Evolutionary conservation across 257 asterid genomes (phyloP).

Genomic region (Solanum stenotomum): DNA sequence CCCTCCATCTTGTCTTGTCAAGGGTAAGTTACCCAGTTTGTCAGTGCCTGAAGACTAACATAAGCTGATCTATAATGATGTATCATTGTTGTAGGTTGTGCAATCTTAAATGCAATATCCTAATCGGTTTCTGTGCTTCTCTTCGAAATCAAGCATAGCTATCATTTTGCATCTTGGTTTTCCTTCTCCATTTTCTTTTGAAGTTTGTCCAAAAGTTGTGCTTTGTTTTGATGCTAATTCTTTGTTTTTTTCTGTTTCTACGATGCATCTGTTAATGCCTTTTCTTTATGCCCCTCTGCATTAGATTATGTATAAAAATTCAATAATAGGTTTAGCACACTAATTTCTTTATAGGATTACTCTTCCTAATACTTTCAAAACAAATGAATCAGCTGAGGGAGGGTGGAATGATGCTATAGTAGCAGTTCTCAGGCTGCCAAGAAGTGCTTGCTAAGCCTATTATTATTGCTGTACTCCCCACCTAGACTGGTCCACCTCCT

Average conservation of each 20-base stretch:
- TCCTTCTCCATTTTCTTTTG: background rate
- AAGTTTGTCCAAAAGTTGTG: background rate
- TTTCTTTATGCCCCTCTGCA: background rate
- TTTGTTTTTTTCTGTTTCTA: background rate
- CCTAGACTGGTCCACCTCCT: conserved; percentile 94
- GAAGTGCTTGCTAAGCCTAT: conserved; percentile 75
- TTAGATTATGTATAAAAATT: background rate
- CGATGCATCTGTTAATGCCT: background rate
- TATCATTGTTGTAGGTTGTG: too few relatives aligned
- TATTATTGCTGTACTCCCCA: conserved; percentile 54
- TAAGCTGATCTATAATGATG: too few relatives aligned
- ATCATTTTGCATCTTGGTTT: background rate
- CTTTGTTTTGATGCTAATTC: background rate
- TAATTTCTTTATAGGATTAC: too few relatives aligned
- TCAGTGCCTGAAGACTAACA: too few relatives aligned
- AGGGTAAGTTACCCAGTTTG: too few relatives aligned
- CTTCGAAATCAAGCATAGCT: background rate
- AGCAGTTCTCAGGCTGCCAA: conserved; percentile 58
- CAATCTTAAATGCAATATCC: too few relatives aligned
- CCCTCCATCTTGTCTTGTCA: too few relatives aligned
- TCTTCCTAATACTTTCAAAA: background rate
- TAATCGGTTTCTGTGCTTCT: too few relatives aligned
- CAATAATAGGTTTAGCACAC: too few relatives aligned
- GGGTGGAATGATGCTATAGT: background rate
- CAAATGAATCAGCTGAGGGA: background rate